These are phyloP conservation scores for Russula olivacea DNA, from an alignment of 768 basidiomycete genomes.

Conservation along the genomic window DNA sequence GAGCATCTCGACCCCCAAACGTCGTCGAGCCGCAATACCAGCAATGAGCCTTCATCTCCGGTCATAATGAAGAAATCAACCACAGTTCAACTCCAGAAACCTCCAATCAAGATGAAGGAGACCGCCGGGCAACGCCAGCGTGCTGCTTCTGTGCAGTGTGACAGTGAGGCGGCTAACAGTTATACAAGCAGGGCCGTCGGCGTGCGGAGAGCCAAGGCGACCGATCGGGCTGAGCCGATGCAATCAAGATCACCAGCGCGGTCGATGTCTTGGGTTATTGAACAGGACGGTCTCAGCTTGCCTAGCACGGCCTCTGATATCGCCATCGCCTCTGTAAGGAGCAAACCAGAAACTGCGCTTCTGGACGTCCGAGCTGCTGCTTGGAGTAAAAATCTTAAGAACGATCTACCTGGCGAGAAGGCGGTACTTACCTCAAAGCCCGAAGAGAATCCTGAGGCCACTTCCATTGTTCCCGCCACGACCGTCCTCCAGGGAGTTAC, in stretches of 20 bases:
- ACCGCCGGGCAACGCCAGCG: neutral
- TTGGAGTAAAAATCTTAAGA: conserved; percentile 27
- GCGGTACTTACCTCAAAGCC: neutral
- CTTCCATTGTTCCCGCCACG: neutral
- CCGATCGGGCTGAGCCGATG: neutral
- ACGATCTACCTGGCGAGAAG: neutral
- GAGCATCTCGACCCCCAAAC: neutral
- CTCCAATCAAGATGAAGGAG: conserved; percentile 8
- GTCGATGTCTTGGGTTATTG: conserved; percentile 56
- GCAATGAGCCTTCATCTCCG: neutral
- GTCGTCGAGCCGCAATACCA: neutral
- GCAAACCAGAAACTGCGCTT: conserved; percentile 32
- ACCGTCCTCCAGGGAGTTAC: neutral
- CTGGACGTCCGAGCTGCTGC: conserved; percentile 33
- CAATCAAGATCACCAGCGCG: conserved; percentile 1
- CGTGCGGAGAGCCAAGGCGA: neutral
- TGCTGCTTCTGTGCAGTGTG: neutral
- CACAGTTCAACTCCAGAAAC: neutral
- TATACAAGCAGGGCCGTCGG: neutral
- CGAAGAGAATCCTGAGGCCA: neutral
- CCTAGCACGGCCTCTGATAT: conserved; percentile 22
- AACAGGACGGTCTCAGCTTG: conserved; percentile 31
- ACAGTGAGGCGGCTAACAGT: neutral
- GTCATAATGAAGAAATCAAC: neutral
- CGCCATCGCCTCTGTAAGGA: conserved; percentile 1